Evolutionary conservation across 176 grass and related monocot species (phyloP).

Genomic region (Urochloa ruziziensis): DNA sequence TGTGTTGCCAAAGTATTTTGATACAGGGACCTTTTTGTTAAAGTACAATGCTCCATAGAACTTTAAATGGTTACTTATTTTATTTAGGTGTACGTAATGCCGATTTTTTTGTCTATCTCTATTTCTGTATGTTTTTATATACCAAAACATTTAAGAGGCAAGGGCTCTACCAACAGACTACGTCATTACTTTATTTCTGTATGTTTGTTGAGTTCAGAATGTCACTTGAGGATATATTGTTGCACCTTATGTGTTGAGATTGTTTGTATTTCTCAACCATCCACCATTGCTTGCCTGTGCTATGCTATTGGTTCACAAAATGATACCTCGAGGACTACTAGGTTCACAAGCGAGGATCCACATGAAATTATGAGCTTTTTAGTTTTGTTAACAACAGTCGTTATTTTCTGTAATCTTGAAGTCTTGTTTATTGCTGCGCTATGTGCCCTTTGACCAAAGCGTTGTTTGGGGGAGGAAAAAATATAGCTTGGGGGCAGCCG

Average conservation of each 20-base stretch:
- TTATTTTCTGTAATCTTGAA: constrained; percentile 3
- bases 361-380: too few relatives aligned
- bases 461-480: not conserved
- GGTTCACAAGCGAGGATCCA: too few relatives aligned
- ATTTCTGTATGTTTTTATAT: too few relatives aligned
- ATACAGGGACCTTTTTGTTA: not conserved
- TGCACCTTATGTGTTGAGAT: constrained; percentile 21
- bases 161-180: too few relatives aligned
- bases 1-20: not conserved
- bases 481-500: not conserved
- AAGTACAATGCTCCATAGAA: not conserved
- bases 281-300: not conserved
- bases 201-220: constrained; percentile 14
- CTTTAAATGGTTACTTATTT: constrained; percentile 8
- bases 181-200: not conserved
- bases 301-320: constrained; percentile 11
- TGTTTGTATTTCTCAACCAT: not conserved
- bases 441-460: not conserved
- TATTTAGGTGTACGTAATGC: not conserved
- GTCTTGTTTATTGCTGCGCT: constrained; percentile 10
- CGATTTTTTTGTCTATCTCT: not conserved
- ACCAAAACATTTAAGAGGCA: too few relatives aligned
- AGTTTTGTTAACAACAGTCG: constrained; percentile 4
- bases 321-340: not conserved
- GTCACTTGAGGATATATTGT: not conserved